These are phyloP conservation scores for Ustilago trichophora DNA, from an alignment of 1,284 basidiomycete genomes.

Conservation along the genomic window DNA sequence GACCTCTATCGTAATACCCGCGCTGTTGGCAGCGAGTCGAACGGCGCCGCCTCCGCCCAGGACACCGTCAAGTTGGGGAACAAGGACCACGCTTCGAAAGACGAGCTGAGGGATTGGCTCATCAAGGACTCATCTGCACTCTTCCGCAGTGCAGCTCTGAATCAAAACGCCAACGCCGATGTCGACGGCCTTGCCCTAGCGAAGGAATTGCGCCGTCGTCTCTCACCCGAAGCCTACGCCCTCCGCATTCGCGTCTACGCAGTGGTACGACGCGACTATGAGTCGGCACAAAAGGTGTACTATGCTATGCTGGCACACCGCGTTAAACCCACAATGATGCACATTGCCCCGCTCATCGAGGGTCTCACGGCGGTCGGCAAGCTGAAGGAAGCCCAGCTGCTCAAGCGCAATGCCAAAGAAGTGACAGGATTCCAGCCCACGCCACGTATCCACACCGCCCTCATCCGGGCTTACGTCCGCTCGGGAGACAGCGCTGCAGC, in stretches of 20 bases:
- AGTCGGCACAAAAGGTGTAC: slow-evolving; percentile 40
- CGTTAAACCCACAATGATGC: slow-evolving; percentile 38
- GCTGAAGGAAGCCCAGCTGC: slow-evolving; percentile 31
- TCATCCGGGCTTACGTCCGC: slow-evolving; percentile 37
- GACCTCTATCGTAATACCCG: slow-evolving; percentile 2
- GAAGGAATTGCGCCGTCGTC: slow-evolving; percentile 21
- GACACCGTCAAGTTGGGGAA: too few species aligned
- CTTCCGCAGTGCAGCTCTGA: background rate
- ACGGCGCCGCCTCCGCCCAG: background rate
- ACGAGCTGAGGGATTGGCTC: slow-evolving; percentile 34
- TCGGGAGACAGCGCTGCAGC: slow-evolving; percentile 14
- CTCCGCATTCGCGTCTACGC: slow-evolving; percentile 48
- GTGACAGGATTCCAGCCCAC: slow-evolving; percentile 21
- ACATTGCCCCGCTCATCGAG: slow-evolving; percentile 48
- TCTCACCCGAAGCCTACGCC: slow-evolving; percentile 35
- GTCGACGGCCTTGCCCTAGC: too few species aligned
- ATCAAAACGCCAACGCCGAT: too few species aligned
- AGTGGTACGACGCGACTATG: slow-evolving; percentile 37
- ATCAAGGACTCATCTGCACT: slow-evolving; percentile 22
- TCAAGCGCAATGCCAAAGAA: slow-evolving; percentile 35
- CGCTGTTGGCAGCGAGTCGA: background rate
- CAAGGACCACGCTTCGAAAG: slow-evolving; percentile 6
- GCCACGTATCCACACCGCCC: slow-evolving; percentile 39
- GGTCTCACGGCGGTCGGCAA: slow-evolving; percentile 28
- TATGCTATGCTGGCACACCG: slow-evolving; percentile 39